phyloP scores from a whole-genome alignment of 2,329 filamentous ascomycete species.

The Coccinonectria pachysandricola region DNA sequence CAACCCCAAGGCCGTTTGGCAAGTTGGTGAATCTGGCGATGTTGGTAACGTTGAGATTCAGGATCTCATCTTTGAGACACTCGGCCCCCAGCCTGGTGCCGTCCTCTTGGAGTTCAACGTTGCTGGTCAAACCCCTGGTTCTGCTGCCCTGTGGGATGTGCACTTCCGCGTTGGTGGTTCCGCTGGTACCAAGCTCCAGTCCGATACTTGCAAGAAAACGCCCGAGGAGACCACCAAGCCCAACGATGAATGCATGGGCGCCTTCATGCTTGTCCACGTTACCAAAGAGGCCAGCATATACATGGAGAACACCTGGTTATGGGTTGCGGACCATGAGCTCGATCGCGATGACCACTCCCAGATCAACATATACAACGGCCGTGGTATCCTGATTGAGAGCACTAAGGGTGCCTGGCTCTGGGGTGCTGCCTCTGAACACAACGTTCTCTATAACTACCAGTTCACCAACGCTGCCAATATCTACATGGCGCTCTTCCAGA shows the following conservation, averaged over 20 bases:
- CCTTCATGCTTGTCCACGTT: conserved; percentile 61
- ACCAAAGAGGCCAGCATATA: conserved; percentile 58
- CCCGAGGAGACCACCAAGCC: conserved; percentile 50
- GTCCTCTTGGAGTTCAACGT: conserved; percentile 92
- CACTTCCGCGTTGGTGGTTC: conserved; percentile 88
- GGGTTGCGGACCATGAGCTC: conserved; percentile 85
- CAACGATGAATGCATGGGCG: conserved; percentile 59
- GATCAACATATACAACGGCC: conserved; percentile 80
- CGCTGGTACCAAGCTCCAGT: conserved; percentile 73
- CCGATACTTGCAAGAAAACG: conserved; percentile 68
- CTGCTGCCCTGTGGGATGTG: conserved; percentile 84
- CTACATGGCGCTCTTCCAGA: conserved; percentile 77
- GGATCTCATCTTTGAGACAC: conserved; percentile 77
- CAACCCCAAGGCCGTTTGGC: conserved; percentile 76
- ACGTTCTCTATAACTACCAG: conserved; percentile 73
- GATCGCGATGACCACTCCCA: conserved; percentile 65
- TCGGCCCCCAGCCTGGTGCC: conserved; percentile 73
- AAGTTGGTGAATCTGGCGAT: conserved; percentile 70
- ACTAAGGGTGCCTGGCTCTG: conserved; percentile 69
- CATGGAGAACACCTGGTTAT: conserved; percentile 84
- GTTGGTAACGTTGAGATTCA: conserved; percentile 75
- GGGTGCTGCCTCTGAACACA: conserved; percentile 62
- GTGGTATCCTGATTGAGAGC: conserved; percentile 71
- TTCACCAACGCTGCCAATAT: conserved; percentile 66
- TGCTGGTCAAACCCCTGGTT: conserved; percentile 53